A percentile compares a stretch with the other conserved stretches of the same genome.
Conservation (phyloP, 352 stramenopile genomes). For the Phytophthora lateralis region DNA sequence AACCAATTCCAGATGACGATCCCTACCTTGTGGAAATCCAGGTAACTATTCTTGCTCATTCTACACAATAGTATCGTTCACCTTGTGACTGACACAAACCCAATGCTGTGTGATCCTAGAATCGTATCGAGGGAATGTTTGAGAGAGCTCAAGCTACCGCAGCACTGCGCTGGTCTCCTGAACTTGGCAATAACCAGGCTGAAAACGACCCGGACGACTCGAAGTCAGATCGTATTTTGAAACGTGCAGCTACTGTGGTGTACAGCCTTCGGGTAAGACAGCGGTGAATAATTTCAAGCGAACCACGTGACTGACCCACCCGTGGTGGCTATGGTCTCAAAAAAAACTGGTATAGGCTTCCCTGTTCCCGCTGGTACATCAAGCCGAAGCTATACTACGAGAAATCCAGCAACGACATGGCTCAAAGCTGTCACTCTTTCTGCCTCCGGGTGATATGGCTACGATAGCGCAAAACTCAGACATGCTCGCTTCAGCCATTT, state of each 20-base stretch:
- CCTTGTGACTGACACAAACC: neutral
- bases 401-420: constrained; percentile 45
- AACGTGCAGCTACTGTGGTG: constrained; percentile 47
- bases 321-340: neutral
- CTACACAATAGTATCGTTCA: neutral
- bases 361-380: constrained; percentile 56
- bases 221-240: constrained; percentile 41
- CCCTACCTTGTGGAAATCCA: constrained; percentile 52
- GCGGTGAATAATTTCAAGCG: neutral
- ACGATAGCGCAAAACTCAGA: constrained; percentile 57
- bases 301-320: neutral
- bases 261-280: constrained; percentile 50
- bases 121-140: constrained; percentile 54
- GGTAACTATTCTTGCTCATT: constrained; percentile 19
- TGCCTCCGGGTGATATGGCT: constrained; percentile 42
- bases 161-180: constrained; percentile 25
- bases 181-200: constrained; percentile 32
- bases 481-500: constrained; percentile 52
- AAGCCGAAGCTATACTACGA: constrained; percentile 53
- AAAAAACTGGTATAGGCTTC: constrained; percentile 34
- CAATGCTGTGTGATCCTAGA: constrained; percentile 22
- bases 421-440: constrained; percentile 48
- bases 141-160: constrained; percentile 40
- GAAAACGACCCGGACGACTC: constrained; percentile 16
- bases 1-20: constrained; percentile 32